A percentile compares a stretch with the other conserved stretches of the same genome.
Evolutionary conservation across 2,329 filamentous ascomycete genomes (phyloP).

Genomic region (Thelonectria blattea): DNA sequence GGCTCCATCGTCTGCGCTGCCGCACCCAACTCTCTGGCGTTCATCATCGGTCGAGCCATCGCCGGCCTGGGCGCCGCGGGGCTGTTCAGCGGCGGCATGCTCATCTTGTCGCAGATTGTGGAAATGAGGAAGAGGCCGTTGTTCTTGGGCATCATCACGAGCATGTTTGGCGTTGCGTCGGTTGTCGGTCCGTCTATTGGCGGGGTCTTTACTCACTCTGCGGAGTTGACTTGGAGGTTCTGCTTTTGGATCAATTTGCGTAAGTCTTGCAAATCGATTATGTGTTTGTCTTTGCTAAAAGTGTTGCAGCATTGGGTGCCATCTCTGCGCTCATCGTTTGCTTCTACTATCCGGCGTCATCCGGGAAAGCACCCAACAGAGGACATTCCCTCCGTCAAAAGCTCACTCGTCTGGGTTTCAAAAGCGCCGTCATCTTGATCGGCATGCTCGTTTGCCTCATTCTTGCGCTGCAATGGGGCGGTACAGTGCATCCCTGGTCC

Average conservation of each 20-base stretch:
- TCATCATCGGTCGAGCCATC: conserved; percentile 48
- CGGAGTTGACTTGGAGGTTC: conserved; percentile 31
- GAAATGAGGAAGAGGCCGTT: conserved; percentile 26
- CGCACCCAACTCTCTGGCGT: conserved; percentile 41
- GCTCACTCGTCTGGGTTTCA: conserved; percentile 16
- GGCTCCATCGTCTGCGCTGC: conserved; percentile 38
- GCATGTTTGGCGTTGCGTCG: conserved; percentile 33
- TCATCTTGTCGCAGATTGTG: conserved; percentile 22
- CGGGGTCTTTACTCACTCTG: conserved; percentile 30
- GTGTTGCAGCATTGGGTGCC: conserved; percentile 16
- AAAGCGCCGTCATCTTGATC: conserved; percentile 24
- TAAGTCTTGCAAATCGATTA: conserved; percentile 18
- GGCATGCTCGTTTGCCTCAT: conserved; percentile 25
- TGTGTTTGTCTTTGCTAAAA: not conserved
- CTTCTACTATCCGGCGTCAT: conserved; percentile 14
- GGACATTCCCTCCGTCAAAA: conserved; percentile 10
- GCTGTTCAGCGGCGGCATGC: conserved; percentile 25
- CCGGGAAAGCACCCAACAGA: conserved; percentile 15
- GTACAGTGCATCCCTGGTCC: conserved; percentile 30
- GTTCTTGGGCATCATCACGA: conserved; percentile 22
- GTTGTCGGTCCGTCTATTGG: conserved; percentile 29
- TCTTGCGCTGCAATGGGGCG: conserved; percentile 36
- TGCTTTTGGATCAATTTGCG: conserved; percentile 35
- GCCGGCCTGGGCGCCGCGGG: conserved; percentile 42
- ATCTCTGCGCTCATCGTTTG: conserved; percentile 14